Conservation (phyloP, 2,329 filamentous ascomycete species). For the Didymella arachidicola region DNA sequence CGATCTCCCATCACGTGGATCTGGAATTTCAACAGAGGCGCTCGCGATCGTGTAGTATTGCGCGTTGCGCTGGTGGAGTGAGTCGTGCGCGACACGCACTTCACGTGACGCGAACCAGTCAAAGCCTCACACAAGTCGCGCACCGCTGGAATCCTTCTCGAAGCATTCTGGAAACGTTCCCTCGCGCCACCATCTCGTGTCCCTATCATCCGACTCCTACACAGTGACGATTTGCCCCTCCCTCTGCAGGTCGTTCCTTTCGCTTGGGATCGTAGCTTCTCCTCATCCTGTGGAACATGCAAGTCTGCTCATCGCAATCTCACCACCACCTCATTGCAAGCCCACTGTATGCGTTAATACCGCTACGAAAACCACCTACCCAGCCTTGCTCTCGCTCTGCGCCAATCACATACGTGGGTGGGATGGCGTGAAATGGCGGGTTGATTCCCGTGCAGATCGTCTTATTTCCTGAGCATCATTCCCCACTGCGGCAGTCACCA, state of each 20-base stretch:
- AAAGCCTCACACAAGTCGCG: neutral
- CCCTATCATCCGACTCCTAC: neutral
- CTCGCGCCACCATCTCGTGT: neutral
- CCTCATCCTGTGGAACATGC: neutral
- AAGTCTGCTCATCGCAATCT: slow-evolving; percentile 7
- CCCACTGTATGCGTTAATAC: neutral
- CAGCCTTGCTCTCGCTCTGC: slow-evolving; percentile 1
- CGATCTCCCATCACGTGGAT: neutral
- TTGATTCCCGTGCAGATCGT: slow-evolving; percentile 5
- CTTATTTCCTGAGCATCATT: slow-evolving; percentile 6
- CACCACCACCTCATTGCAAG: slow-evolving; percentile 7
- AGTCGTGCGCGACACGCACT: neutral
- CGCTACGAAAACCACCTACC: slow-evolving; percentile 12
- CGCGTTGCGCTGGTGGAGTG: neutral
- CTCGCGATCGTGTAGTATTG: neutral
- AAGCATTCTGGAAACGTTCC: slow-evolving; percentile 13
- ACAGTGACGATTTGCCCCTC: slow-evolving; percentile 11
- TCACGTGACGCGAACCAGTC: neutral
- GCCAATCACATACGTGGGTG: neutral
- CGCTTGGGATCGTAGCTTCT: neutral
- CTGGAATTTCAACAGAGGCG: neutral
- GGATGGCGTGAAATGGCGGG: neutral
- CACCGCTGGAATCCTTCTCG: slow-evolving; percentile 7
- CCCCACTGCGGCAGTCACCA: neutral
- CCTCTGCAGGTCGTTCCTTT: neutral